Base-by-base conservation (phyloP, 495 filamentous ascomycete genomes). In the Talaromyces liani region DNA sequence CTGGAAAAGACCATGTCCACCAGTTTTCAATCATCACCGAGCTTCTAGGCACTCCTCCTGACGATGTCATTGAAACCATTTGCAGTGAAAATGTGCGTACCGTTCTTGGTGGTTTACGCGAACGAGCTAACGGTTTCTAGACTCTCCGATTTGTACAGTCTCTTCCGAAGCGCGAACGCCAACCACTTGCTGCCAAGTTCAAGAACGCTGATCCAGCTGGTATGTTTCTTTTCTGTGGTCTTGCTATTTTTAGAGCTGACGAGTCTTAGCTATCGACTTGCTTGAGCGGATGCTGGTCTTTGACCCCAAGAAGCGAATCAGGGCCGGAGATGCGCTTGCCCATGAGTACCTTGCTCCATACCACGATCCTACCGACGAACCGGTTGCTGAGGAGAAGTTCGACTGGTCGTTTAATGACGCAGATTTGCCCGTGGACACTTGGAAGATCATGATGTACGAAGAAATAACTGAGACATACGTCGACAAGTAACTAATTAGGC, bases 401-500 rank as follows among this genome's bases (percentile, higher is more conserved):
- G 94, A 98, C 73, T 98, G 94, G 94, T 96, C 92, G n/a, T 98
- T 98, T 78, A 98, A 97, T 73, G 93, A 98, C 72, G 95, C 94
- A 36, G 94, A 98, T 78, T 77, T 98, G 63, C 94, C 94, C 0
- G 92, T 98, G 47, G 94, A 98, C 69, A 97, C 95, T n/a, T 98
- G 94, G 94, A 98, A 98, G 78, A 97, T 98, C 72, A 98, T 98
- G 94, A 98, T 98, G 94, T 98, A 82, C 68, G 72, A 69, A 41
- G 58, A 27, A 39, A 4, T 64, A n/a, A 47, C 39, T n/a, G 27
- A 54, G 6, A 16, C 18, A 33, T 34, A 47, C n/a, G 20, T 25
- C 58, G 61, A 33, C 34, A 57, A 45, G 33, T 55, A 25, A 27
- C 54, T 29, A 20, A 58, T 36, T 12, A 16, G 56, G 27, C 6